phyloP scores from a whole-genome alignment of 73 alveolate genomes.

The Paramecium bursaria region DNA sequence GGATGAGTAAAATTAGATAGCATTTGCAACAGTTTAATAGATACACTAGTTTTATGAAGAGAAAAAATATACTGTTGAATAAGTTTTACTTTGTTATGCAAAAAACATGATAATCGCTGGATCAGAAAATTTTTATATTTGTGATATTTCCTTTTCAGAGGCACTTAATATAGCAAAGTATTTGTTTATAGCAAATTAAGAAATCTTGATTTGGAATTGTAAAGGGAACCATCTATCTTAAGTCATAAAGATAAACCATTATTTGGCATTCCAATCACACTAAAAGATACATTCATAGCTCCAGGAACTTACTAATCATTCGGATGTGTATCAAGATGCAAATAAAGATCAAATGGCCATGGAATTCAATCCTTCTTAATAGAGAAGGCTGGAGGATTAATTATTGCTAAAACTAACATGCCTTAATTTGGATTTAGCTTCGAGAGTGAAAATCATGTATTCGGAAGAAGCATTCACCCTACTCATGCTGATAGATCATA shows the following conservation, averaged over 20 bases:
- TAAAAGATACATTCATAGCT: slow-evolving; percentile 72
- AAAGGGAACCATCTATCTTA: background rate
- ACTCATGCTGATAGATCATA: slow-evolving; percentile 75
- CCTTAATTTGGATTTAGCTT: slow-evolving; percentile 81
- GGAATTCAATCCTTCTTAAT: slow-evolving; percentile 67
- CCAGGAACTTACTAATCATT: slow-evolving; percentile 37
- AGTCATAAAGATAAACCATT: slow-evolving; percentile 61
- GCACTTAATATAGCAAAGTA: background rate
- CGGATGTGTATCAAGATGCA: slow-evolving; percentile 18
- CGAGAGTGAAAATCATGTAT: slow-evolving; percentile 77
- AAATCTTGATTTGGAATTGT: background rate
- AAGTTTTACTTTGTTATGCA: background rate
- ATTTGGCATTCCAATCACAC: slow-evolving; percentile 78
- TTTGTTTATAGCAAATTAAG: background rate
- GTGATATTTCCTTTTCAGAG: slow-evolving; percentile 18
- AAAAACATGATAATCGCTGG: background rate
- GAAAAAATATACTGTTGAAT: slow-evolving; percentile 6
- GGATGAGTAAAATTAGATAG: no score
- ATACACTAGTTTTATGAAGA: background rate
- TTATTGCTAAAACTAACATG: slow-evolving; percentile 79
- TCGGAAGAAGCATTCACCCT: slow-evolving; percentile 85
- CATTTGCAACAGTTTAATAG: no score
- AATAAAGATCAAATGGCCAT: slow-evolving; percentile 72
- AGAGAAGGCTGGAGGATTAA: slow-evolving; percentile 85
- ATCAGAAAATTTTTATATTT: background rate